Conservation (phyloP, 768 basidiomycete species). For the Boletus reticuloceps region DNA sequence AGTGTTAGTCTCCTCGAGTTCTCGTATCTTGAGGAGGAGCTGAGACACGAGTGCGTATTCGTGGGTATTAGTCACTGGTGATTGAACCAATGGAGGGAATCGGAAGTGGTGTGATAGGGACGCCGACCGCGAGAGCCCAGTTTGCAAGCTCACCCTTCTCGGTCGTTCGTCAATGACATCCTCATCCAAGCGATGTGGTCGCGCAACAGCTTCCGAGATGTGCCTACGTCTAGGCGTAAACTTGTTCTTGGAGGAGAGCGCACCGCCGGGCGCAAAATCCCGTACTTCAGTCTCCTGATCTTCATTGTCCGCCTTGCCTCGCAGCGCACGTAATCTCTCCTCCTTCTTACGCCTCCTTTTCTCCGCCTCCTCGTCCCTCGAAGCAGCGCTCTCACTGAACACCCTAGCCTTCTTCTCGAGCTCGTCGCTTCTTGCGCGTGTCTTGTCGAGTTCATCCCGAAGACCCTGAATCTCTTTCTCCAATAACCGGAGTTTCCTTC, state of each 20-base stretch:
- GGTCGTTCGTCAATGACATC: slow-evolving; percentile 11
- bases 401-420: slow-evolving; percentile 63
- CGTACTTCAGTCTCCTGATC: slow-evolving; percentile 36
- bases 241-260: slow-evolving; percentile 30
- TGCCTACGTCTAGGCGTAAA: slow-evolving; percentile 26
- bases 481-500: slow-evolving; percentile 64
- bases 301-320: slow-evolving; percentile 36
- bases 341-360: slow-evolving; percentile 40
- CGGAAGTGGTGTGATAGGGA: slow-evolving; percentile 23
- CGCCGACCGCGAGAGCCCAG: slow-evolving; percentile 23
- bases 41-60: slow-evolving; percentile 65
- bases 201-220: slow-evolving; percentile 26
- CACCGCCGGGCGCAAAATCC: slow-evolving; percentile 64
- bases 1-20: slow-evolving; percentile 71
- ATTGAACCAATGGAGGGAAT: slow-evolving; percentile 5
- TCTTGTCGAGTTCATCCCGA: slow-evolving; percentile 72
- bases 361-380: slow-evolving; percentile 30
- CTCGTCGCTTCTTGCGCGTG: slow-evolving; percentile 67
- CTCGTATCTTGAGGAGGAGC: slow-evolving; percentile 69
- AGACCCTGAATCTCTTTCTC: slow-evolving; percentile 80
- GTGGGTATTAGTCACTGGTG: slow-evolving; percentile 18
- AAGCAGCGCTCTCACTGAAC: slow-evolving; percentile 25
- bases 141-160: slow-evolving; percentile 18
- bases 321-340: slow-evolving; percentile 52
- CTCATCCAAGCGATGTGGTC: slow-evolving; percentile 7